A percentile compares a stretch with the other conserved stretches of the same genome.
Conservation (phyloP, 2,329 filamentous ascomycete genomes). For the Balansia obtecta region DNA sequence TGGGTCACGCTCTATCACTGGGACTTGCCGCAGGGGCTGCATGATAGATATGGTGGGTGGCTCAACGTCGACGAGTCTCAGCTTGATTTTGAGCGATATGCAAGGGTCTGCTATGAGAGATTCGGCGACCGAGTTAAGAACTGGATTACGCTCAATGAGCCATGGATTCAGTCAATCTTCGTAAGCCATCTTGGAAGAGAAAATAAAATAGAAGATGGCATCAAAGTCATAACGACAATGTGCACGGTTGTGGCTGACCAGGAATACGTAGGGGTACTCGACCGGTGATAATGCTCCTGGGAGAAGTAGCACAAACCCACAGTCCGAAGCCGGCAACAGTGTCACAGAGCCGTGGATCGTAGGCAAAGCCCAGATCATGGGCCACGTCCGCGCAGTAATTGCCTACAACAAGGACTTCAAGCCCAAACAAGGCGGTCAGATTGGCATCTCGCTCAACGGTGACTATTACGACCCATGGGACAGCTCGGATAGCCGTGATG, state of each 20-base stretch:
- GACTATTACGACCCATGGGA: constrained; percentile 27
- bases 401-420: constrained; percentile 22
- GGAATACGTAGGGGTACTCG: constrained; percentile 16
- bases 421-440: constrained; percentile 16
- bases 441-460: constrained; percentile 25
- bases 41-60: constrained; percentile 24
- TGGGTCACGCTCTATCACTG: constrained; percentile 55
- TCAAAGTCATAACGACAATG: too few relatives aligned
- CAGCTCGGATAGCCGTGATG: constrained; percentile 11
- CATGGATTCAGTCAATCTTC: constrained; percentile 25
- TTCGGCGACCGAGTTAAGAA: constrained; percentile 28
- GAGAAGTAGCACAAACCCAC: constrained; percentile 11
- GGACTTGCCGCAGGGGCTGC: constrained; percentile 32
- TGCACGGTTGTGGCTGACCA: background rate
- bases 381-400: constrained; percentile 20
- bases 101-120: constrained; percentile 22
- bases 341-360: constrained; percentile 25
- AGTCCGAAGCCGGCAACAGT: constrained; percentile 14
- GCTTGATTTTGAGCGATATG: constrained; percentile 24
- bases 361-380: constrained; percentile 23
- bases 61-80: constrained; percentile 19
- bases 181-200: constrained; percentile 9
- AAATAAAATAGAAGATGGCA: background rate
- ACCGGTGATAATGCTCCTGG: constrained; percentile 24
- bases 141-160: constrained; percentile 30